phyloP scores from a whole-genome alignment of 148 eudicot genomes.

The Fagopyrum esculentum region DNA sequence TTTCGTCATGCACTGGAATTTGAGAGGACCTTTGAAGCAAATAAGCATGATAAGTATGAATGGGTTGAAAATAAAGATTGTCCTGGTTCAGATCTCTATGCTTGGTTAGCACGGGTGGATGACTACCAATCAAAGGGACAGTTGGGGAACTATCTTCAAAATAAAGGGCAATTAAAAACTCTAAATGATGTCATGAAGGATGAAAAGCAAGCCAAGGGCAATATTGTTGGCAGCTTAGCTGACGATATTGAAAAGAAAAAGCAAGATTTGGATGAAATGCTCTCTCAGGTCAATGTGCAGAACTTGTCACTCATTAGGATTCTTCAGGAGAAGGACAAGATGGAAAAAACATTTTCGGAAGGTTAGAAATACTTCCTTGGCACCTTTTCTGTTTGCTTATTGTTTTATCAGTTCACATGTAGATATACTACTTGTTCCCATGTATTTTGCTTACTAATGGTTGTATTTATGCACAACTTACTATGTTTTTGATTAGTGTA shows the following conservation, averaged over 20 bases:
- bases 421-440: neutral
- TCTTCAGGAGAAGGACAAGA: constrained; percentile 50
- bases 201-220: constrained; percentile 24
- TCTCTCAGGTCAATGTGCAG: constrained; percentile 37
- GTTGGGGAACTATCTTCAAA: constrained; percentile 56
- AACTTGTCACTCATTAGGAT: constrained; percentile 44
- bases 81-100: constrained; percentile 41
- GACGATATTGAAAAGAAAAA: constrained; percentile 43
- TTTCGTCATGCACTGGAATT: constrained; percentile 56
- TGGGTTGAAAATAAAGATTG: constrained; percentile 29
- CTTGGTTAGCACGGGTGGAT: constrained; percentile 73
- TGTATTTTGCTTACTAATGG: neutral
- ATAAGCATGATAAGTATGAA: constrained; percentile 49
- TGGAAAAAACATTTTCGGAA: constrained; percentile 45
- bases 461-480: neutral
- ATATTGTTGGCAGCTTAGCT: constrained; percentile 34
- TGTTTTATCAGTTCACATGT: neutral
- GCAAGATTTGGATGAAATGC: constrained; percentile 42
- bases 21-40: constrained; percentile 62
- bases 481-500: neutral
- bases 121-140: constrained; percentile 46
- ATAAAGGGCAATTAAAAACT: constrained; percentile 50
- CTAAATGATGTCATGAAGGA: constrained; percentile 37
- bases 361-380: constrained; percentile 28
- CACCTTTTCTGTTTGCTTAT: constrained; percentile 1